These are phyloP conservation scores for Fusarium transvaalense DNA, from an alignment of 2,329 filamentous ascomycete species.

Conservation along the genomic window DNA sequence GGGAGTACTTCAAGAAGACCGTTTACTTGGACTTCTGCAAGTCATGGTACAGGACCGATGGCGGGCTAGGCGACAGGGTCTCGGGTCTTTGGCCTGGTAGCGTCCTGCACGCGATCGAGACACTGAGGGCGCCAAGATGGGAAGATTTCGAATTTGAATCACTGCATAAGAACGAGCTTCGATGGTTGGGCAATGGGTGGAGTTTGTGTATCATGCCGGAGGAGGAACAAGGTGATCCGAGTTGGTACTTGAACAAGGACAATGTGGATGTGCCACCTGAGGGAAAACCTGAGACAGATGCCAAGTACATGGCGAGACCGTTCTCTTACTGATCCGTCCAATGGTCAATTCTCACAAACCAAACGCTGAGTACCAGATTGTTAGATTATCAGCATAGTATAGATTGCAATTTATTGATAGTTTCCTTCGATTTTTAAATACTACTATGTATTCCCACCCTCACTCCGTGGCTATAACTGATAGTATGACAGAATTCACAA, in stretches of 20 bases:
- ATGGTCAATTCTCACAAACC: too few species aligned
- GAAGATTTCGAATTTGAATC: constrained; percentile 12
- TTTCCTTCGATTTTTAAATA: too few species aligned
- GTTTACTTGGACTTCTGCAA: constrained; percentile 19
- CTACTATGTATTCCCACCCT: too few species aligned
- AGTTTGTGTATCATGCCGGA: neutral
- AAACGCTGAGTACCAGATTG: too few species aligned
- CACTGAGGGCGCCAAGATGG: neutral
- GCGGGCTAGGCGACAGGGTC: neutral
- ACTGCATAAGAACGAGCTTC: neutral
- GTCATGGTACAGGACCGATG: constrained; percentile 20
- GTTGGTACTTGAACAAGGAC: constrained; percentile 6
- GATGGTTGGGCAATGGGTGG: neutral
- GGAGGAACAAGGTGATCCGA: constrained; percentile 6
- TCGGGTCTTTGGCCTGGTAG: neutral
- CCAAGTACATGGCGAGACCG: neutral
- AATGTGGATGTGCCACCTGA: neutral
- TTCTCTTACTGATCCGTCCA: constrained; percentile 9
- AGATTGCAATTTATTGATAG: too few species aligned
- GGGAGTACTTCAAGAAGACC: constrained; percentile 22
- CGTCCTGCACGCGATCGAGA: constrained; percentile 7
- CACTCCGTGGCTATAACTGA: too few species aligned
- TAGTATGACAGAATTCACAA: too few species aligned
- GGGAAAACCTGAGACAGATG: neutral
- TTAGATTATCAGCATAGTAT: too few species aligned